Evolutionary conservation across 2,329 filamentous ascomycete genomes (phyloP), one percentile per base, ranked within the genome.

Genomic region (Ophiostoma quercus): DNA sequence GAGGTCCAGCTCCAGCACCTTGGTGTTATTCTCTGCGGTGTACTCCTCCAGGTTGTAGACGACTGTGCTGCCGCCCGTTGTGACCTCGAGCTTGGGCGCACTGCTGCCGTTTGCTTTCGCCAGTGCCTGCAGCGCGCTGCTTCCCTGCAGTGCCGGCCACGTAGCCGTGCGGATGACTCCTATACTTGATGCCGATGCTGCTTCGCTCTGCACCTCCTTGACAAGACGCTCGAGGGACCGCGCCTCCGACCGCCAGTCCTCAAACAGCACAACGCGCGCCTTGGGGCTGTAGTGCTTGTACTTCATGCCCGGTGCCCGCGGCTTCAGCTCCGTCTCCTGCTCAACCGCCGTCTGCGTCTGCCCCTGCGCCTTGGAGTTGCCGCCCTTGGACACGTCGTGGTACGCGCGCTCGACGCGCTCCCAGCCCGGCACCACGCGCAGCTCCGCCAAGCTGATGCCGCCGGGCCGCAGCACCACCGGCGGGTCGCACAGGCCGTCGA

Each of bases 281-380:
- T 89, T 92, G 0, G 95, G 95, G 62, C 94, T 96, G 77, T 99
- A 99, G 78, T 99, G 95, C 77, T 95, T 92, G 78, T 99, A 99
- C 80, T 99, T 99, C 95, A 99, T 99, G 0, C 95, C 95, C 0
- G 95, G 95, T 0, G 95, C 95, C 70, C 92, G 85, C 0, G 95
- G 95, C 37, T 60, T 65, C 6, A n/a, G 25, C 37, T 78, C 68
- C 3, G 14, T 37, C 39, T 7, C 39, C 0, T 25, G 16, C 5
- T 19, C 43, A 2, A 12, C 22, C 16, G 11, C 8, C 43, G 14
- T 60, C 14, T 60, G 25, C 22, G n/a, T 22, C 22, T 25, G 51
- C n/a, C 51, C n/a, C 51, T 57, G 16, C 4, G 43, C 43, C 22
- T 25, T 57, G 8, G 67, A 81, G 67, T 85, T 87, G 5, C 86